Base-by-base conservation (phyloP, 768 basidiomycete genomes). In the Podaxis rugospora region DNA sequence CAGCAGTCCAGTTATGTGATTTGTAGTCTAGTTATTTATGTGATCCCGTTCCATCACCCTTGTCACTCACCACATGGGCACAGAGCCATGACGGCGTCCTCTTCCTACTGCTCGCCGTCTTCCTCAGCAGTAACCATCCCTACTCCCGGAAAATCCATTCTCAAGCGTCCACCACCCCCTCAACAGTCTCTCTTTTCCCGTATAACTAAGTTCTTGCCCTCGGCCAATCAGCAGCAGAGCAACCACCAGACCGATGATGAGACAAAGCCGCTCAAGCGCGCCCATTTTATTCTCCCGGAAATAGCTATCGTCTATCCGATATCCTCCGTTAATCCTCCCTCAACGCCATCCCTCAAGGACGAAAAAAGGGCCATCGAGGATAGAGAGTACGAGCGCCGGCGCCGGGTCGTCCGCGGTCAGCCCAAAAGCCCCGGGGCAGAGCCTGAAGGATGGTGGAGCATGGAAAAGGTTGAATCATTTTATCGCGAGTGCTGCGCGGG, bases 261-360 rank as follows among this genome's bases (percentile, higher is more conserved):
- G 50, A 71, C 74, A 37, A 84, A 80, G 67, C 84, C 91, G 10
- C 80, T 96, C 64, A 93, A 92, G 69, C 77, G 92, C 53, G 97
- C 95, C 0, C 92, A 96, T 67, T 98, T 98, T 70, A 91, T 96
- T 65, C 77, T 97, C 11, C 92, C 92, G 0, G 83, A 90, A 66
- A 83, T 97, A 66, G 87, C 85, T 35, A 91, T 90, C 23, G 86
- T 95, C 35, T 98, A 98, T 71, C 94, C 95, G 0, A 95, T 98
- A 70, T 90, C 89, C 27, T 85, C 88, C 1, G 66, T 87, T 14
- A 90, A 90, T 55, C 92, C 96, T 5, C 95, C 95, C 1, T 90
- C 86, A 51, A 91, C 86, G 2, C 87, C 88, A 0, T 82, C 82
- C 2, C 76, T 93, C 55, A 87, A 86, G 72, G 90, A 93, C 62